phyloP scores from a whole-genome alignment of 345 rosid species.

The Brassica incana region DNA sequence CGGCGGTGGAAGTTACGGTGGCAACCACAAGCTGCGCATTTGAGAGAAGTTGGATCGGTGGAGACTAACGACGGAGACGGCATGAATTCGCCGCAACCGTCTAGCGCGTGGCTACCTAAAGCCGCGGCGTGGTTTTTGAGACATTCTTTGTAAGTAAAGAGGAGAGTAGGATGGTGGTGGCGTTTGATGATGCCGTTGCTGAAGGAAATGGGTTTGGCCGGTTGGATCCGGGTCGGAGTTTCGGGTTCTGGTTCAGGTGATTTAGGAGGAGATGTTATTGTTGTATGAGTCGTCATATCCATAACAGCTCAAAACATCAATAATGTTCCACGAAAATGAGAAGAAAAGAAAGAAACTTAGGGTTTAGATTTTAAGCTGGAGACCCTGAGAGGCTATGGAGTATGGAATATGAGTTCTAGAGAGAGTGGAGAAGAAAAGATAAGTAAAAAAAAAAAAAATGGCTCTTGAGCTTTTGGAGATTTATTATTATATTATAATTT shows the following conservation, averaged over 20 bases:
- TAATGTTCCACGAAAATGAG: not conserved
- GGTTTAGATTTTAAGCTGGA: constrained; percentile 25
- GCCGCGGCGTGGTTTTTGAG: constrained; percentile 81
- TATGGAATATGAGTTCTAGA: constrained; percentile 14
- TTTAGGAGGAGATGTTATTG: constrained; percentile 35
- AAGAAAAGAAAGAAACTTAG: not conserved
- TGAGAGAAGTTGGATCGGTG: constrained; percentile 68
- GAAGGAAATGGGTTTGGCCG: constrained; percentile 58
- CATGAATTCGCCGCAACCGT: constrained; percentile 92
- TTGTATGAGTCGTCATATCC: constrained; percentile 35
- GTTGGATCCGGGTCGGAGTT: constrained; percentile 64
- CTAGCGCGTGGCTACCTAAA: constrained; percentile 70
- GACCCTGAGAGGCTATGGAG: not conserved
- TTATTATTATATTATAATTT: not conserved
- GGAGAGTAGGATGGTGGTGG: constrained; percentile 40
- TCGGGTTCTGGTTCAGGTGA: constrained; percentile 67
- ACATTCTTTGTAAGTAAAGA: constrained; percentile 63
- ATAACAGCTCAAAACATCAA: constrained; percentile 62
- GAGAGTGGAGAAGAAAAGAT: constrained; percentile 27
- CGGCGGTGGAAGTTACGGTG: constrained; percentile 93
- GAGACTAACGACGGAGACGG: constrained; percentile 58
- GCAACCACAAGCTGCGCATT: constrained; percentile 86
- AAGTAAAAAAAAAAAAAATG: constrained; percentile 9
- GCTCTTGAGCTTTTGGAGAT: constrained; percentile 28
- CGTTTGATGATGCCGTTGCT: constrained; percentile 80